A percentile compares a stretch with the other conserved stretches of the same genome.
These are phyloP conservation scores for Suillus sp. DNA, from an alignment of 768 basidiomycete genomes.

Conservation along the genomic window DNA sequence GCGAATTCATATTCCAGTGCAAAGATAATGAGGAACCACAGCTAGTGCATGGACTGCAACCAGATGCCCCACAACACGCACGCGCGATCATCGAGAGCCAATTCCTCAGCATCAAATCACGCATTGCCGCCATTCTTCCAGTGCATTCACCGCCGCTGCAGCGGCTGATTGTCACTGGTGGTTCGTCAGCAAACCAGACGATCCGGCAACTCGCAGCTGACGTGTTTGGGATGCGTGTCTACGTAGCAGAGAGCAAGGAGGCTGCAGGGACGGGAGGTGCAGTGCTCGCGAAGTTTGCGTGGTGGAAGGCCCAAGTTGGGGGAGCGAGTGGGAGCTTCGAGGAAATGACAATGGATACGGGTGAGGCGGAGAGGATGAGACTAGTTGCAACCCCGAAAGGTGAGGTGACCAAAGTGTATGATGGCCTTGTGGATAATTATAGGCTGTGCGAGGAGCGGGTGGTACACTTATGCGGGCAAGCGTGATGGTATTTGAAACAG, in stretches of 20 bases:
- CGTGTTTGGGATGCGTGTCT: conserved; percentile 76
- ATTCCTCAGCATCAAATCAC: conserved; percentile 76
- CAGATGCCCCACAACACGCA: conserved; percentile 48
- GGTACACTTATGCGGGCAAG: conserved; percentile 28
- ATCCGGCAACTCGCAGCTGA: conserved; percentile 79
- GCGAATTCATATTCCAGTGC: conserved; percentile 65
- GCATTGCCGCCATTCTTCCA: conserved; percentile 69
- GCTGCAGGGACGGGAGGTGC: conserved; percentile 76
- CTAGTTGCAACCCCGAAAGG: conserved; percentile 61
- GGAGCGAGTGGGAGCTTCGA: conserved; percentile 54
- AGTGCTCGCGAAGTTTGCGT: conserved; percentile 68
- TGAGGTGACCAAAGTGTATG: conserved; percentile 52
- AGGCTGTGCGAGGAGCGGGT: conserved; percentile 57
- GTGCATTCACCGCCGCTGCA: conserved; percentile 51
- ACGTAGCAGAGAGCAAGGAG: conserved; percentile 66
- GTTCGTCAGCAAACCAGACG: conserved; percentile 70
- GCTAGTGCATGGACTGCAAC: conserved; percentile 40
- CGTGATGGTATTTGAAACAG: not conserved
- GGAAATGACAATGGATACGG: conserved; percentile 52
- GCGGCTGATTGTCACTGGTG: conserved; percentile 77
- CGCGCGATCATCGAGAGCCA: conserved; percentile 85
- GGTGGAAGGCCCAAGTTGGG: conserved; percentile 55
- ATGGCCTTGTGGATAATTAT: conserved; percentile 54
- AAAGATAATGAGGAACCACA: conserved; percentile 28
- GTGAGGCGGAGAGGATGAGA: conserved; percentile 51